Evolutionary conservation across 371 early-diverging fungal genomes (phyloP).

Genomic region (Mortierella sp.): DNA sequence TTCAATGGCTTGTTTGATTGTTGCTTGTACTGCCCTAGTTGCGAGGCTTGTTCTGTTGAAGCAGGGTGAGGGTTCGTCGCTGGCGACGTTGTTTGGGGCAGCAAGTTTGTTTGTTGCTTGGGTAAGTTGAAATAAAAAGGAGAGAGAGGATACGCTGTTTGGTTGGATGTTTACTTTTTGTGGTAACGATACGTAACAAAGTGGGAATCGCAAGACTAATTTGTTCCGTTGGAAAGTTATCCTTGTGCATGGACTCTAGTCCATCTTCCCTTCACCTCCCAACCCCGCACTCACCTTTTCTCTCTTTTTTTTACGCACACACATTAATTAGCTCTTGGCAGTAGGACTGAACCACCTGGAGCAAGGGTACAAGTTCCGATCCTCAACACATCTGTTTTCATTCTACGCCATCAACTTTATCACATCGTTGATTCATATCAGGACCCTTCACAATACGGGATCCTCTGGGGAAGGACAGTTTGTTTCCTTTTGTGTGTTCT

Average conservation of each 20-base stretch:
- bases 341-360: slow-evolving; percentile 24
- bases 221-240: too few species aligned
- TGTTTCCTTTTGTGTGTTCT: slow-evolving; percentile 39
- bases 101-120: not conserved
- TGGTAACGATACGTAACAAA: not conserved
- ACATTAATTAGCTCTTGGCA: slow-evolving; percentile 17
- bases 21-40: not conserved
- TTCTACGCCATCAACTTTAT: slow-evolving; percentile 26
- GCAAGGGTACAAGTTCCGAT: slow-evolving; percentile 19
- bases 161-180: not conserved
- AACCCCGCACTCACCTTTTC: not conserved
- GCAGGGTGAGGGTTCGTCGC: not conserved
- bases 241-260: not conserved
- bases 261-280: not conserved
- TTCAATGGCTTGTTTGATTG: not conserved
- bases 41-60: slow-evolving; percentile 3
- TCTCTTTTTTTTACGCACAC: not conserved
- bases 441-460: slow-evolving; percentile 26
- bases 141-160: not conserved
- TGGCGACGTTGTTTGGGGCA: not conserved
- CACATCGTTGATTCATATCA: slow-evolving; percentile 26
- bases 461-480: slow-evolving; percentile 24
- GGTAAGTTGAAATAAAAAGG: not conserved
- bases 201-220: not conserved
- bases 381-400: slow-evolving; percentile 26